Base-by-base conservation (phyloP, 2,329 filamentous ascomycete species). In the Exserohilum rostratum region DNA sequence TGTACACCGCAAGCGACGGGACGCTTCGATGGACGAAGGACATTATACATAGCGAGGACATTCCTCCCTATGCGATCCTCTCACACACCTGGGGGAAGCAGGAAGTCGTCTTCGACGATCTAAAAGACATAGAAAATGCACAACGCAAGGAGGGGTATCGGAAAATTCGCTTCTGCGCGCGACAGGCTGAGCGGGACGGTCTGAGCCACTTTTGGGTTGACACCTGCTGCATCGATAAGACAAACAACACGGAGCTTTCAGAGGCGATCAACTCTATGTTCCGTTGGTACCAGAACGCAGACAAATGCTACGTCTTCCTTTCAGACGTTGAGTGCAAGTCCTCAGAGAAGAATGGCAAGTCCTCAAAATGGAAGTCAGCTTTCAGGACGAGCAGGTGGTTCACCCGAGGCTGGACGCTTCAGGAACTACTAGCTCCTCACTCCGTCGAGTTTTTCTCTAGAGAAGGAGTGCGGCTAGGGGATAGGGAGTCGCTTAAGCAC, bases 271-370 rank as follows among this genome's bases (percentile, higher is more conserved):
- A 13, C 12, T 34, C 34, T 9, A 37, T 37, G n/a, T 37, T 64
- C 15, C 35, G 30, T 6, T 64, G 59, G 61, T 64, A 64, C 17
- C 33, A 43, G 35, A 43, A 55, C 9, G 61, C 59, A 12, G 10
- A 15, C 1, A 62, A 40, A 30, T 64, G 61, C 31, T 62, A 64
- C 29, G 59, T 62, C 35, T 64, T 45, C 20, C 46, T 64, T n/a
- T 53, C 59, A 17, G 61, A 64, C 38, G 55, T 64, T 10, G 31
- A 42, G 6, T 9, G 31, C 25, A 13, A 30, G 15, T 20, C n/a
- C 30, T n/a, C 18, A 12, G 25, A 45, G 38, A 25, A 17, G 6
- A 13, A 43, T 37, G 18, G 35, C n/a, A 18, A 48, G 33, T 27
- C 12, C n/a, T n/a, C n/a, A n/a, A n/a, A n/a, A n/a, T n/a, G n/a